Evolutionary conservation across 2,329 filamentous ascomycete genomes (phyloP).

Genomic region (Aureobasidium sp.): DNA sequence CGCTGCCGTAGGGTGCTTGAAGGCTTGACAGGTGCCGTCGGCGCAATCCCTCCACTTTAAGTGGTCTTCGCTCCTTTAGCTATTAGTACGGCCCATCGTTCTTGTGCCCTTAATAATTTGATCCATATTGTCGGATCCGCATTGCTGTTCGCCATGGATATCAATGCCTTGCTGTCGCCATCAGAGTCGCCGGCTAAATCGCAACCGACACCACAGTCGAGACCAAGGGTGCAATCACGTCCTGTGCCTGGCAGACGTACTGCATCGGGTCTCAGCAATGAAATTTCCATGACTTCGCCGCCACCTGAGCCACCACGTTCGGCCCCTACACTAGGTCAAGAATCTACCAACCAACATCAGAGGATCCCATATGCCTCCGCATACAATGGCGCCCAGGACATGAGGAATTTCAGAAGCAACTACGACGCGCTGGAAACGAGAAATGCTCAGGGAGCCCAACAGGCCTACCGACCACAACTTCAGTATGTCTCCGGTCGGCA

Average conservation of each 20-base stretch:
- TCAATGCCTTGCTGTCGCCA: conserved; percentile 44
- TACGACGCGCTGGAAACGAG: conserved; percentile 11
- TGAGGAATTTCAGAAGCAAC: conserved; percentile 10
- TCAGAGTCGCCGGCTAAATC: conserved; percentile 37
- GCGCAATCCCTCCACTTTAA: background rate
- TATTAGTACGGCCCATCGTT: background rate
- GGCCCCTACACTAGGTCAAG: conserved; percentile 1
- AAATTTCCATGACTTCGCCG: conserved; percentile 22
- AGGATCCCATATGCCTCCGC: conserved; percentile 8
- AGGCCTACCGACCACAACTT: conserved; percentile 16
- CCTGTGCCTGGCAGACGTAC: conserved; percentile 26
- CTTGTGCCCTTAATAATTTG: background rate
- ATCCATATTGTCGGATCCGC: background rate
- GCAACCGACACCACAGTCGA: conserved; percentile 29
- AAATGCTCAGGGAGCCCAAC: conserved; percentile 15
- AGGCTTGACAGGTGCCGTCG: no score
- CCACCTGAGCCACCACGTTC: conserved; percentile 17
- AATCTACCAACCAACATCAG: conserved; percentile 18
- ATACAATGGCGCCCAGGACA: conserved; percentile 8
- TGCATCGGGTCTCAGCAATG: conserved; percentile 40
- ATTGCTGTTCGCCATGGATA: conserved; percentile 34
- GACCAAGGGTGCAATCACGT: conserved; percentile 11
- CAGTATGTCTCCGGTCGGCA: conserved; percentile 29
- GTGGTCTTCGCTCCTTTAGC: conserved; percentile 1
- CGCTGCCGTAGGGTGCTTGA: background rate